Evolutionary conservation across 805 yeast species (phyloP), one percentile per base, ranked within the genome.

Genomic region (Sugiyamaella americana): DNA sequence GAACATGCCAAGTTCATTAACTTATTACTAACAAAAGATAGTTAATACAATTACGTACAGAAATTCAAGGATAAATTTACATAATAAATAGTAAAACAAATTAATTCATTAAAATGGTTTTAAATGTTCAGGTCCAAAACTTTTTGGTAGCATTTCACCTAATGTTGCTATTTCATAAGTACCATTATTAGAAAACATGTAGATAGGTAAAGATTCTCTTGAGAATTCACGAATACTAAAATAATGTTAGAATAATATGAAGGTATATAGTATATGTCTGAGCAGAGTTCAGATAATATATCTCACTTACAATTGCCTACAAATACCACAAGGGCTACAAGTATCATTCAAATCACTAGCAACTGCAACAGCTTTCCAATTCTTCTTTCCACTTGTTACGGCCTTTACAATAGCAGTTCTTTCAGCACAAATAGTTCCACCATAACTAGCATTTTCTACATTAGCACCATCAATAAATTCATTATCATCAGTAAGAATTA

Each of bases 401-500:
- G 85, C 83, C 37, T 74, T 72, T 10, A 74, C 71, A 1, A 82
- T 69, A 0, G 91, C 80, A 0, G 83, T 73, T 36, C 88, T 67
- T 58, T 84, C 94, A 0, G 94, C 94, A 61, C 94, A 84, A 20
- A 83, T 76, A 1, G 80, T 73, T 2, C 79, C 89, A 1, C 78
- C 94, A 59, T 85, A 89, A 41, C 93, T 79, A 2, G 97, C 98
- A 62, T 91, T 93, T 62, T 91, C 98, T 22, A 93, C 80, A 56
- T 91, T 91, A 36, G 95, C 95, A 3, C 98, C 98, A 10, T 66
- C 59, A 20, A 82, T 66, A 37, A 60, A 69, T 17, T 67, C 66
- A 2, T 78, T 84, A 5, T 68, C 60, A 0, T 59, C 62, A 1
- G 87, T 71, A 20, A 86, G 58, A 1, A 91, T 57, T 2, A 82